A percentile compares a stretch with the other conserved stretches of the same genome.
phyloP scores from a whole-genome alignment of 1,284 basidiomycete species.

The Cutaneotrichosporon mucoides region DNA sequence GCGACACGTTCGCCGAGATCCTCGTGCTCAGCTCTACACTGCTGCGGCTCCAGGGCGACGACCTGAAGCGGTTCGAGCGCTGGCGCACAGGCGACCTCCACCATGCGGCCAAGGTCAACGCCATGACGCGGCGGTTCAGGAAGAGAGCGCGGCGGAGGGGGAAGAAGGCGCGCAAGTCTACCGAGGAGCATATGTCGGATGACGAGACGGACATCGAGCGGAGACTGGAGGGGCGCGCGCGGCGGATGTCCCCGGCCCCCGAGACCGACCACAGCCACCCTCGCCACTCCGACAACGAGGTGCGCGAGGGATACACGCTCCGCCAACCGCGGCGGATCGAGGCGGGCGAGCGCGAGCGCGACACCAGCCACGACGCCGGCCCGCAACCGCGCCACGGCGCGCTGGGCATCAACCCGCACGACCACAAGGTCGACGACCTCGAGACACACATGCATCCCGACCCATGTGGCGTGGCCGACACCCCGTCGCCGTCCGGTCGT shows the following conservation, averaged over 20 bases:
- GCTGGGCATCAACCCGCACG: no score
- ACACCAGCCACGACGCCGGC: no score
- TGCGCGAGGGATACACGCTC: not conserved
- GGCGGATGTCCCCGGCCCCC: not conserved
- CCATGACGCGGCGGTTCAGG: not conserved
- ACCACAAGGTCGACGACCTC: no score
- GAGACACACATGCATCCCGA: not conserved
- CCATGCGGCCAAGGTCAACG: not conserved
- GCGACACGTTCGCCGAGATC: constrained; percentile 47
- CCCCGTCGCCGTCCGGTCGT: not conserved
- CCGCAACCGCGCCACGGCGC: no score
- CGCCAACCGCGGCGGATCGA: not conserved
- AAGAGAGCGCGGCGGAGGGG: no score
- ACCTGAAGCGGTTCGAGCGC: constrained; percentile 43
- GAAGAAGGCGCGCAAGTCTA: no score
- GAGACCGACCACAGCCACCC: not conserved
- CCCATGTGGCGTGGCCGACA: not conserved
- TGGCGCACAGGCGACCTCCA: constrained; percentile 18
- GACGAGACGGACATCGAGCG: not conserved
- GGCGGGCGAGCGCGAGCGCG: no score
- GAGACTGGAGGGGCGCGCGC: not conserved
- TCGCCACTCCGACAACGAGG: not conserved
- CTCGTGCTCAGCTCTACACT: constrained; percentile 44
- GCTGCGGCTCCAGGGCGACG: constrained; percentile 44
- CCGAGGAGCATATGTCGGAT: no score